These are phyloP conservation scores for Russula sp. DNA, from an alignment of 768 basidiomycete genomes.

Conservation along the genomic window DNA sequence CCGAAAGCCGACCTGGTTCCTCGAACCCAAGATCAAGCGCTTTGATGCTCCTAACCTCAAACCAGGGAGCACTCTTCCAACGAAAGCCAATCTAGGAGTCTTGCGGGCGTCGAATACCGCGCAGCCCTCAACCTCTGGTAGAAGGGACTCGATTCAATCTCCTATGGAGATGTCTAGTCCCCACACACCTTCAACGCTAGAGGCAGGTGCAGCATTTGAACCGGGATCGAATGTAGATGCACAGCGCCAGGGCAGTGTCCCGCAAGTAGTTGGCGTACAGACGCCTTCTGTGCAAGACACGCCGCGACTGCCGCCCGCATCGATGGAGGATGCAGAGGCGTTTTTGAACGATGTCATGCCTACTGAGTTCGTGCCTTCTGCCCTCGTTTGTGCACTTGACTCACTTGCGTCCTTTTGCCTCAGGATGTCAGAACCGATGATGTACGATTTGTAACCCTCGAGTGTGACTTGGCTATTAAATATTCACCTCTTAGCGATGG, in stretches of 20 bases:
- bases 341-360: conserved; percentile 46
- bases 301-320: conserved; percentile 24
- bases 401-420: neutral
- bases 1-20: conserved; percentile 20
- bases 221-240: neutral
- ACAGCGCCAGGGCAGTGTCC: neutral
- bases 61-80: conserved; percentile 25
- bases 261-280: neutral
- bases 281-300: neutral
- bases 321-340: conserved; percentile 35
- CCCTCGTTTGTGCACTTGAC: neutral
- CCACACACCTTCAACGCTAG: neutral
- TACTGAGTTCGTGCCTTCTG: conserved; percentile 36
- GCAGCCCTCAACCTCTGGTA: conserved; percentile 10
- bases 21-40: conserved; percentile 38
- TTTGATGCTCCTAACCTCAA: conserved; percentile 31
- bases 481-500: conserved; percentile 1
- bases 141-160: conserved; percentile 10
- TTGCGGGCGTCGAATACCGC: neutral
- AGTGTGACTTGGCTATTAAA: neutral
- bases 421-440: conserved; percentile 22
- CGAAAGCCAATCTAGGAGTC: conserved; percentile 21
- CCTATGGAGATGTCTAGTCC: neutral
- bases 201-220: neutral
- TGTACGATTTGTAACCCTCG: conserved; percentile 5